Evolutionary conservation across 2,329 filamentous ascomycete species (phyloP).

Genomic region (Lachnellula cervina): DNA sequence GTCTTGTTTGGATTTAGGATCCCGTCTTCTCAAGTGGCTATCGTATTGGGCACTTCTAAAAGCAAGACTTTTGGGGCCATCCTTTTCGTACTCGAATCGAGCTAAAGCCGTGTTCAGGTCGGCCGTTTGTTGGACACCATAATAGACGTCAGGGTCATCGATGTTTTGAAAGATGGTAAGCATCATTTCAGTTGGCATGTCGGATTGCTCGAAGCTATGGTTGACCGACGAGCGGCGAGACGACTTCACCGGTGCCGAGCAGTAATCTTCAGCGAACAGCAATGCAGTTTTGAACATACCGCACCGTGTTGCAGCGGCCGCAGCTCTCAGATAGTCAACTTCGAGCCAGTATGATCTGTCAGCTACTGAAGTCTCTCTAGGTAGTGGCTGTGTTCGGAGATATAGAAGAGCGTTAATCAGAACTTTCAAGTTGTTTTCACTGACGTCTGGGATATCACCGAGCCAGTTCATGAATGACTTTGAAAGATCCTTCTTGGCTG

Average conservation of each 20-base stretch:
- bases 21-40: constrained; percentile 65
- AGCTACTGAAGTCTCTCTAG: constrained; percentile 70
- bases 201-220: constrained; percentile 34
- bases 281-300: constrained; percentile 85
- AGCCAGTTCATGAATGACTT: constrained; percentile 62
- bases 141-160: constrained; percentile 94
- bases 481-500: constrained; percentile 60
- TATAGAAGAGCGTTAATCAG: constrained; percentile 80
- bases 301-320: constrained; percentile 68
- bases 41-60: constrained; percentile 91
- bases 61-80: constrained; percentile 80
- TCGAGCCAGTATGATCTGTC: constrained; percentile 84
- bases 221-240: constrained; percentile 64
- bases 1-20: constrained; percentile 53
- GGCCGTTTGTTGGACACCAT: constrained; percentile 76
- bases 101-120: constrained; percentile 73
- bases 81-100: constrained; percentile 82
- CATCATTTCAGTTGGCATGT: constrained; percentile 61
- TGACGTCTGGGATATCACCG: constrained; percentile 38
- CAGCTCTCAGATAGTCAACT: constrained; percentile 66
- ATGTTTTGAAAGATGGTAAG: constrained; percentile 85
- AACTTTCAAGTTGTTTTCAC: constrained; percentile 61
- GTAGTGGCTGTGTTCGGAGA: constrained; percentile 72
- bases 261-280: constrained; percentile 71
- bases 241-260: constrained; percentile 49